Evolutionary conservation across 2,329 filamentous ascomycete genomes (phyloP).

Genomic region (Corniculantispora saksenae): DNA sequence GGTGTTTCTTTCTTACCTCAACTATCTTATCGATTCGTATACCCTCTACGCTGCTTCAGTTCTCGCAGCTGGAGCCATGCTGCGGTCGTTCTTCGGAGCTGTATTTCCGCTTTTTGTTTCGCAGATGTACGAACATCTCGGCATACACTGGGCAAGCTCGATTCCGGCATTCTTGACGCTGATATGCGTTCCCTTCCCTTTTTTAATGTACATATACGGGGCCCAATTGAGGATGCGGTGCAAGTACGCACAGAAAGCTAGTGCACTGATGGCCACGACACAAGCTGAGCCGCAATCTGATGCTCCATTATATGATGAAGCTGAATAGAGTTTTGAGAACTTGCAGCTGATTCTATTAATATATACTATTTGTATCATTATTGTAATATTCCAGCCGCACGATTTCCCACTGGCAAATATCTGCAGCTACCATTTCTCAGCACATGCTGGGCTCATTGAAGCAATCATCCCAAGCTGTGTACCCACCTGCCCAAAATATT

Average conservation of each 20-base stretch:
- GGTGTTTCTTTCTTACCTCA: constrained; percentile 55
- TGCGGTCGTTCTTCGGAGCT: constrained; percentile 67
- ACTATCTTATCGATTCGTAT: constrained; percentile 59
- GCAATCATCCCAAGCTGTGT: neutral
- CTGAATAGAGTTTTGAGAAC: too few relatives aligned
- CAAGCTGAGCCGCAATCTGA: too few relatives aligned
- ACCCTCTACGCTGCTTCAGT: constrained; percentile 71
- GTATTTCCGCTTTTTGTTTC: constrained; percentile 68
- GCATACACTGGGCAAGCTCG: constrained; percentile 70
- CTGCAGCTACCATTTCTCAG: neutral
- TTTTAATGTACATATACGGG: constrained; percentile 70
- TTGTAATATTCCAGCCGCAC: too few relatives aligned
- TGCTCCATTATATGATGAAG: too few relatives aligned
- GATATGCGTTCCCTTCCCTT: constrained; percentile 66
- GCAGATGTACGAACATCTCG: constrained; percentile 50
- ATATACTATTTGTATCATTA: too few relatives aligned
- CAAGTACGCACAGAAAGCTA: neutral
- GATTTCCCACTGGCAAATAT: too few relatives aligned
- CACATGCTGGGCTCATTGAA: neutral
- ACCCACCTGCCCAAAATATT: neutral
- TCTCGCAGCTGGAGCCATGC: constrained; percentile 64
- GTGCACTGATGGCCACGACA: too few relatives aligned
- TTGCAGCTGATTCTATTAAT: too few relatives aligned
- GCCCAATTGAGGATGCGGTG: neutral
- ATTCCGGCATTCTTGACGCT: constrained; percentile 69